Evolutionary conservation across 495 filamentous ascomycete genomes (phyloP).

Genomic region (Thermochaetoides thermophila): DNA sequence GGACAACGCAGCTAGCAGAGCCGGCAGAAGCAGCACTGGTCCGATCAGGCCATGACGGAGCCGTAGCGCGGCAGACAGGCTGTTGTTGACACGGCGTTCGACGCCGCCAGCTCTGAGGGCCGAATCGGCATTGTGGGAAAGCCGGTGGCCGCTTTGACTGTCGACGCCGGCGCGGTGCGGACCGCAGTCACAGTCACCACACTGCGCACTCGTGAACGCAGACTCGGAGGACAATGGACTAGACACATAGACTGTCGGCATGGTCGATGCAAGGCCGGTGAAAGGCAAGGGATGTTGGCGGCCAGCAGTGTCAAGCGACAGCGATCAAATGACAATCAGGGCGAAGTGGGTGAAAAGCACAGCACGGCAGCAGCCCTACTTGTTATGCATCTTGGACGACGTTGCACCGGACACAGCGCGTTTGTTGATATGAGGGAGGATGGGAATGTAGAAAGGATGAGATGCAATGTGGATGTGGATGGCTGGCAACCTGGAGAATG

Average conservation of each 20-base stretch:
- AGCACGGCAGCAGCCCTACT: constrained; percentile 7
- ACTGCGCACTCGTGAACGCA: constrained; percentile 1
- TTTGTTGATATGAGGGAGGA: background rate
- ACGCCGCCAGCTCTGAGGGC: too few relatives aligned
- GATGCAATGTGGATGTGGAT: background rate
- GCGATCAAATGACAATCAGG: background rate
- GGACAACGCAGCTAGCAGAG: constrained; percentile 12
- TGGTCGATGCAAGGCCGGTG: constrained; percentile 3
- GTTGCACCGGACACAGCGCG: background rate
- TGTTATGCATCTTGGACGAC: constrained; percentile 10
- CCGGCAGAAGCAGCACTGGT: too few relatives aligned
- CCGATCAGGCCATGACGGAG: background rate
- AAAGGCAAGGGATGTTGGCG: background rate
- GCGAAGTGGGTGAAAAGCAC: background rate
- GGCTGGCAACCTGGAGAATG: too few relatives aligned
- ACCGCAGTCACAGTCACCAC: background rate
- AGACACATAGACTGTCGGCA: constrained; percentile 6
- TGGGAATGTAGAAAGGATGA: background rate
- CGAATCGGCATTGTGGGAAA: background rate
- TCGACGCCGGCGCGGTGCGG: too few relatives aligned
- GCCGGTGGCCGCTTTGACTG: background rate
- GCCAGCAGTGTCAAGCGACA: constrained; percentile 2
- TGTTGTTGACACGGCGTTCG: too few relatives aligned
- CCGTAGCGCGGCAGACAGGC: too few relatives aligned
- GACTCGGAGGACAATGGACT: background rate